Evolutionary conservation across 257 asterid genomes (phyloP), one percentile per base, ranked within the genome.

Genomic region (Capsicum baccatum): DNA sequence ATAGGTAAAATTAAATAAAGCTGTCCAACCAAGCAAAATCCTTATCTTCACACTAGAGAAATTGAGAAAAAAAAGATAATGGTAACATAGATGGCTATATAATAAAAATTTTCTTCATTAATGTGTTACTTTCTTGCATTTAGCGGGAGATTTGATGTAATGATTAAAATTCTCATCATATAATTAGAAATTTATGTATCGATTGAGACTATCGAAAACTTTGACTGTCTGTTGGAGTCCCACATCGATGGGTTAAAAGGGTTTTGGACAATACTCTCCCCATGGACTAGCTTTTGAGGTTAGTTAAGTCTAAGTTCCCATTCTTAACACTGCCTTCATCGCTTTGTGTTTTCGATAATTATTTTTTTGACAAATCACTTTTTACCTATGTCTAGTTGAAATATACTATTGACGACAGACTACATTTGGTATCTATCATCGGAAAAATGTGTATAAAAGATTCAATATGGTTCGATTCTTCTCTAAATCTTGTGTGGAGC

Each of bases 1-100:
- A 55, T 79, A 37, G 83, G 83, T 79, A 78, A 86, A 80, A 66
- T 66, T 66, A 33, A 66, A 3, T 13, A 76, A 80, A 83, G 83
- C 83, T 80, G 59, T 26, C 59, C 66, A 82, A 64, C 80, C 48
- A 69, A 7, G 9, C 52, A 83, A 86, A 71, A 66, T 84, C 80
- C 85, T 87, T 87, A 55, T 74, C 89, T 71, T 86, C 80, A 52
- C 83, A 56, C 15, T 10, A 6, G 86, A 86, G 89, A 86, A 86
- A 80, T 73, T 35, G 21, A 52, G 57, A 42, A 3, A 6, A 74
- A 50, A 50, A 74, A 8, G 62, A 79, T 39, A 42, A 67, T 70
- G 83, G 55, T 50, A 13, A 44, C 26, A 82, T 44, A 85, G 79
- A 54, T 82, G 83, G 81, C 37, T 11, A 86, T 67, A 69, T 67